A percentile compares a stretch with the other conserved stretches of the same genome.
Conservation (phyloP, 768 basidiomycete species). For the Kwoniella dendrophila region DNA sequence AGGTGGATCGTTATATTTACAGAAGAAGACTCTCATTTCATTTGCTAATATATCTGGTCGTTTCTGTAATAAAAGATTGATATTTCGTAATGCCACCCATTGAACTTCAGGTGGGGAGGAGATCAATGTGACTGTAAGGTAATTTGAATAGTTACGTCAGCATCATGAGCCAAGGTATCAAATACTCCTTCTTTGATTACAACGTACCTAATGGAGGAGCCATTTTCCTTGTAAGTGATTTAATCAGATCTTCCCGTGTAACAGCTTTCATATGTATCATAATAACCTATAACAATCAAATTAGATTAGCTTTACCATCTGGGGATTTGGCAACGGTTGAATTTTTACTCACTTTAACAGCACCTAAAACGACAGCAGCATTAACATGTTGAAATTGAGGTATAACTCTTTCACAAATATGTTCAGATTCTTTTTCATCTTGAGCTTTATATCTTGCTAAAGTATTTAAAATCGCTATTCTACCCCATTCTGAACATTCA, state of each 20-base stretch:
- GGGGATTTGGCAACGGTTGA: background rate
- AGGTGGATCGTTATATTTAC: slow-evolving; percentile 99
- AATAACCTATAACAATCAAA: slow-evolving; percentile 66
- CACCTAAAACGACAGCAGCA: slow-evolving; percentile 92
- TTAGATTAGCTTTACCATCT: slow-evolving; percentile 1
- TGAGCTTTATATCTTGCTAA: slow-evolving; percentile 77
- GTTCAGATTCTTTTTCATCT: slow-evolving; percentile 94
- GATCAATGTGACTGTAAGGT: slow-evolving; percentile 73
- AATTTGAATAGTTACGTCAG: background rate
- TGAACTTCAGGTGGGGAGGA: slow-evolving; percentile 97
- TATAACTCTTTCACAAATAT: slow-evolving; percentile 96
- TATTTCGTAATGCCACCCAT: slow-evolving; percentile 96
- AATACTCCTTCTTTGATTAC: background rate
- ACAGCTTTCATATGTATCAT: slow-evolving; percentile 95
- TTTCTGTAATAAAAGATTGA: slow-evolving; percentile 94
- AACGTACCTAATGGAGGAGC: slow-evolving; percentile 72
- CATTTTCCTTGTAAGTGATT: slow-evolving; percentile 90
- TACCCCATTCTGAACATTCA: slow-evolving; percentile 98
- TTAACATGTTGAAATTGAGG: slow-evolving; percentile 99
- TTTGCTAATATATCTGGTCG: slow-evolving; percentile 84
- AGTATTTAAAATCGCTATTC: slow-evolving; percentile 87
- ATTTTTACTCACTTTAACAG: slow-evolving; percentile 71
- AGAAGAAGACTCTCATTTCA: slow-evolving; percentile 99
- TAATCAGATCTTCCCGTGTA: slow-evolving; percentile 76
- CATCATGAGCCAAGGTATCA: background rate